Evolutionary conservation across 176 grass and related monocot species (phyloP), one percentile per base, ranked within the genome.

Genomic region (Carex littledalei): DNA sequence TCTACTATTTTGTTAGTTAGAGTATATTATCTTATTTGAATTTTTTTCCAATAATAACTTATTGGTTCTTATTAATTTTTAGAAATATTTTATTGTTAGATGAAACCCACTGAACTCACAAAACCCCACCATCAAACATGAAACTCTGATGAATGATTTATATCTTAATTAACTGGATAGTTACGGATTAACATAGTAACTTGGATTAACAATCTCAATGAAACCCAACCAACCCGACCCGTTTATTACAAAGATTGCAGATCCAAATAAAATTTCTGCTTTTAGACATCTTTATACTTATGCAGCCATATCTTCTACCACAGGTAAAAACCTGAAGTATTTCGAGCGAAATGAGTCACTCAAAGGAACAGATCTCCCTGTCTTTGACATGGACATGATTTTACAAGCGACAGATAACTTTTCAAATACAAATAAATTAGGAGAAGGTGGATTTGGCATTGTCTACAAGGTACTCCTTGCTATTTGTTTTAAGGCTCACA

Each of bases 371-470:
- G 85, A 86, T 32, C 61, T 81, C 75, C 75, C 85, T 41, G 20
- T 67, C 50, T 67, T 77, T 16, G 61, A 79, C 7, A n/a, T 89
- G 0, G 57, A 89, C 45, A 77, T 67, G 1, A 80, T 94, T 53
- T 7, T 72, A 11, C 6, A 53, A 45, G 82, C 87, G 32, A 94
- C 92, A 6, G 45, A 87, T 43, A 84, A 86, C 59, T 94, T 94
- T 15, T 89, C 89, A 1, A 45, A 61, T 5, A 20, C 0, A 59
- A 89, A 91, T 55, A 20, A 86, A 63, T 82, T 91, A 22, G 87
- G 92, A 83, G 63, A 84, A 86, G 89, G 92, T 45, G 87, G 89
- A 24, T 94, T 89, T 17, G 92, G 88, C 59, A 85, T 84, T 18
- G 90, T 92, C 69, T 90, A 88, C 56, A 89, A 88, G 92, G 90